Conservation (phyloP, 169 alveolate genomes). For the Pseudocohnilembus persalinus region DNA sequence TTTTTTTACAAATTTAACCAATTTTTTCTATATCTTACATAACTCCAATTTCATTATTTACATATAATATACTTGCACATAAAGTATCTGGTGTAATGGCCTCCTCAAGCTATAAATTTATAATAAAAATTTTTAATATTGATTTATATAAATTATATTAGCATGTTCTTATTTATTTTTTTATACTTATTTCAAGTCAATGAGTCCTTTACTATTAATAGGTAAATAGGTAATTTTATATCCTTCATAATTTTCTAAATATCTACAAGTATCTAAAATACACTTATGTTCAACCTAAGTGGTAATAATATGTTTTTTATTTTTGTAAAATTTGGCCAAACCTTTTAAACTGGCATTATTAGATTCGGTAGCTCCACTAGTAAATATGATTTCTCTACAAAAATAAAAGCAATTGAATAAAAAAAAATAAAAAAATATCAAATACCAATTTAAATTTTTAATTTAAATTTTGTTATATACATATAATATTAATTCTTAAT, state of each 20-base stretch:
- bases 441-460: too few relatives aligned
- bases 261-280: constrained; percentile 91
- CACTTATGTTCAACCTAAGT: constrained; percentile 98
- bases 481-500: too few relatives aligned
- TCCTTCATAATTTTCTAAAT: constrained; percentile 86
- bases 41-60: constrained; percentile 98
- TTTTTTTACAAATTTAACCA: constrained; percentile 93
- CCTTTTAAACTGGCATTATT: constrained; percentile 97
- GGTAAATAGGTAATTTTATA: constrained; percentile 94
- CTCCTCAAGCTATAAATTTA: constrained; percentile 32
- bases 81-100: constrained; percentile 94
- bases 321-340: constrained; percentile 75
- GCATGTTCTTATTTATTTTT: neutral
- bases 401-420: neutral
- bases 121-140: too few relatives aligned
- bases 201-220: constrained; percentile 90
- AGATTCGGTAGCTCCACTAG: constrained; percentile 99
- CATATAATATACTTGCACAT: constrained; percentile 92
- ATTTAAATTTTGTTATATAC: too few relatives aligned
- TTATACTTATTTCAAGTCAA: constrained; percentile 85
- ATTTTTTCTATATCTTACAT: constrained; percentile 93
- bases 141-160: neutral
- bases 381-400: constrained; percentile 92
- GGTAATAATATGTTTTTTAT: constrained; percentile 95
- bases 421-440: constrained; percentile 23